Evolutionary conservation across 2,329 filamentous ascomycete genomes (phyloP), one percentile per base, ranked within the genome.

Genomic region (Septoria petroselini): DNA sequence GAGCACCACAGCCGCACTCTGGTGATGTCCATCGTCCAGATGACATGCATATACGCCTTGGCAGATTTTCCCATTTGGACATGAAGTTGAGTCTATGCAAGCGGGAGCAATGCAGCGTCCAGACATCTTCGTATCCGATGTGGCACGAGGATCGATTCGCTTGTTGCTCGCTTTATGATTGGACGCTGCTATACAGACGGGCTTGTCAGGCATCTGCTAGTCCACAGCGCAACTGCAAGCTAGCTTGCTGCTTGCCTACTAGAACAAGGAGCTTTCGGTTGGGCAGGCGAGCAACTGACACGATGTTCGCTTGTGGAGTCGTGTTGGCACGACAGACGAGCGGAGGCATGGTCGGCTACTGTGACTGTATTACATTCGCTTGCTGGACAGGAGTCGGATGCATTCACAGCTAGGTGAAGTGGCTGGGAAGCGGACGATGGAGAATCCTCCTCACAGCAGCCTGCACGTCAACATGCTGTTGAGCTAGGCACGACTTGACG

Each of bases 1-100:
- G 30, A 33, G 30, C 6, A 33, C n/a, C 30, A n/a, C 14, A 5
- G 14, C n/a, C n/a, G 6, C 4, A 5, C 30, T 15, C 14, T 33
- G 6, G 15, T 14, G 40, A 44, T 35, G 30, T 37, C 4, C 18
- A 44, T 37, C 30, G 30, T 14, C 11, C 4, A 23, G 31, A 35
- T 25, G 9, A n/a, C 12, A 19, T 29, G 41, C 31, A 44, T 35
- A 21, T 15, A 29, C 31, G 19, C 25, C 41, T 44, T 44, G 41
- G 41, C 41, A 25, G 21, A 25, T 37, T 37, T 9, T 35, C 41
- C 41, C 30, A 19, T 44, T 25, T 17, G 30, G 30, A 33, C 4
- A 12, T 33, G 30, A 33, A 33, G 30, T 15, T 33, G 30, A 33
- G 4, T 33, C n/a, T 27, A 9, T 5, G 23, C 23, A 27, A 27